Evolutionary conservation across 768 basidiomycete species (phyloP), one percentile per base, ranked within the genome.

Genomic region (Lyophyllum atratum): DNA sequence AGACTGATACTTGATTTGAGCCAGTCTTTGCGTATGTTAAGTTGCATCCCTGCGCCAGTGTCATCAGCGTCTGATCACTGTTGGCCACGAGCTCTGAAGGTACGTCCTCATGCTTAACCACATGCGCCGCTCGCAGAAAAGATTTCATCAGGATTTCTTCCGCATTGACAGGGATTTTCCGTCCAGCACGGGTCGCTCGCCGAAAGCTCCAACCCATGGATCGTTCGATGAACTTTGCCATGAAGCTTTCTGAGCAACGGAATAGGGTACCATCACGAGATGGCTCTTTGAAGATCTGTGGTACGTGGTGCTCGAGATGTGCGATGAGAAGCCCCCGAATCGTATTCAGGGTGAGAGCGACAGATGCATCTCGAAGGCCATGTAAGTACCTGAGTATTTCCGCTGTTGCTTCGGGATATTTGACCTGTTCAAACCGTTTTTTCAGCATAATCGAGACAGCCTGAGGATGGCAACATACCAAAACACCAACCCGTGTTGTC

Each of bases 11-110:
- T 52, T 80, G 79, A 53, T 73, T 71, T 0, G 64, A 56, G 0
- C 76, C 73, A 0, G 26, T 59, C 24, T 62, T 29, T 1, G 58
- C 65, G 53, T 66, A 80, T 4, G 76, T 77, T 39, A 65, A 49
- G 6, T 60, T 58, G 6, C 61, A 49, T 8, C 65, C 69, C 21
- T 62, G 69, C 3, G 61, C 56, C 42, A 66, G 69, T 0, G 68
- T 28, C 8, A 68, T 34, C 31, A 76, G 70, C 2, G 72, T 75
- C 48, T 79, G 77, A 60, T 80, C 75, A 0, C 61, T 59, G 52
- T 79, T 75, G 43, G 74, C 70, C 7, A 54, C 48, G 2, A 76
- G 63, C 0, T 15, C 59, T 1, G 68, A 51, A 0, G 67, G 68
- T 4, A 77, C 64, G 10, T 60, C 59, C 7, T 71, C 33, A 0